These are phyloP conservation scores for Aphanoascus verrucosus DNA, from an alignment of 2,329 filamentous ascomycete genomes.

Conservation along the genomic window DNA sequence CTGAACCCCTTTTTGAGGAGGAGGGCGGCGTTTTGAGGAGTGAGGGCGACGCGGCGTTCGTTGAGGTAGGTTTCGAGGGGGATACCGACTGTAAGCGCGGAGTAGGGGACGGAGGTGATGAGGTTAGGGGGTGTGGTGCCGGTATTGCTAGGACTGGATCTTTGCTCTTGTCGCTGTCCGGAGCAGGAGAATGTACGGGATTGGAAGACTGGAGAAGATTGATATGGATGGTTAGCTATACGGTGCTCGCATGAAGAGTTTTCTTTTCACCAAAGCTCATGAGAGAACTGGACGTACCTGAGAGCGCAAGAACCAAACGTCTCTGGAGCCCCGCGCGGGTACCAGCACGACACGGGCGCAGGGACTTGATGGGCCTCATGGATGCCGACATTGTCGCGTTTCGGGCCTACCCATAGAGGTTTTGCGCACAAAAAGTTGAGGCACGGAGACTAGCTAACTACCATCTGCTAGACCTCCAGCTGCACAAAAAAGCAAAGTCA, in stretches of 20 bases:
- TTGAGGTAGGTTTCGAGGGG: conserved; percentile 67
- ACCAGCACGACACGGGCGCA: conserved; percentile 11
- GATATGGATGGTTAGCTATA: neutral
- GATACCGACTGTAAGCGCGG: conserved; percentile 63
- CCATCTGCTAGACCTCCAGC: conserved; percentile 6
- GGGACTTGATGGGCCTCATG: conserved; percentile 10
- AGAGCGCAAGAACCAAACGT: conserved; percentile 10
- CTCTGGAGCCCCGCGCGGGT: conserved; percentile 9
- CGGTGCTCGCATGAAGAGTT: neutral
- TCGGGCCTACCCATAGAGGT: neutral
- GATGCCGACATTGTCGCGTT: conserved; percentile 10
- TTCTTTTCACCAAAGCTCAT: no score
- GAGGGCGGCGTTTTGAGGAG: conserved; percentile 69
- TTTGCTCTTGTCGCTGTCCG: conserved; percentile 1
- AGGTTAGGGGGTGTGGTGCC: conserved; percentile 9
- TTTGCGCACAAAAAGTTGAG: neutral
- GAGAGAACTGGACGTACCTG: conserved; percentile 9
- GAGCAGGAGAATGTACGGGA: conserved; percentile 14
- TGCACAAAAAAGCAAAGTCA: neutral
- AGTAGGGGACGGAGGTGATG: conserved; percentile 46
- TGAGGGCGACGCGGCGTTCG: conserved; percentile 75
- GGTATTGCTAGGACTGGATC: conserved; percentile 11
- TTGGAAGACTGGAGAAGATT: conserved; percentile 6
- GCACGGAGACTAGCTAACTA: conserved; percentile 1
- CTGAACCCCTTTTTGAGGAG: conserved; percentile 77